A percentile compares a stretch with the other conserved stretches of the same genome.
These are phyloP conservation scores for Botryobasidium botryosum DNA, from an alignment of 768 basidiomycete genomes.

Conservation along the genomic window DNA sequence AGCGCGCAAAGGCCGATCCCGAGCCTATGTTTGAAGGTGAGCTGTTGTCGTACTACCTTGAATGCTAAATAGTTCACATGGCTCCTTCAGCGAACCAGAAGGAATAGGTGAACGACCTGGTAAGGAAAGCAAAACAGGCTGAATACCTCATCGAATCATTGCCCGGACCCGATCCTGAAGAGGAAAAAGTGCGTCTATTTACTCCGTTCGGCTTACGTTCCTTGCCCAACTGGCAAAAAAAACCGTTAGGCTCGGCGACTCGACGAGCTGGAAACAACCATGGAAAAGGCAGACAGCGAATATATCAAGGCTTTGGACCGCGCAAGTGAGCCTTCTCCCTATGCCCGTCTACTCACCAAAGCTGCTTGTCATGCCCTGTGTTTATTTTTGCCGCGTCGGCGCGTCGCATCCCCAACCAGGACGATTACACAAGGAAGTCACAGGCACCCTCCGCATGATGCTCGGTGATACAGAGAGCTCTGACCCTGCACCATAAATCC, in stretches of 20 bases:
- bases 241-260: constrained; percentile 42
- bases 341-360: neutral
- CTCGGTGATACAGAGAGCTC: too few species aligned
- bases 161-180: constrained; percentile 63
- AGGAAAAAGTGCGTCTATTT: constrained; percentile 38
- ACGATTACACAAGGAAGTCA: neutral
- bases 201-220: neutral
- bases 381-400: neutral
- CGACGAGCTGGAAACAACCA: constrained; percentile 47
- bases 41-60: constrained; percentile 1
- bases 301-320: constrained; percentile 55
- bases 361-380: neutral
- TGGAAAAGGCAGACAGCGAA: constrained; percentile 56
- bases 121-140: constrained; percentile 78
- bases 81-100: constrained; percentile 49
- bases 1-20: constrained; percentile 53
- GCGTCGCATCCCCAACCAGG: neutral
- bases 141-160: constrained; percentile 68
- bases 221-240: neutral
- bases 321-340: constrained; percentile 39
- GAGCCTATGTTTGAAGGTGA: constrained; percentile 62
- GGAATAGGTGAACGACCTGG: constrained; percentile 68
- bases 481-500: too few species aligned
- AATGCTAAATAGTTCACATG: neutral
- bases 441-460: neutral